phyloP scores from a whole-genome alignment of 148 eudicot species.

The Suaeda aralocaspica region DNA sequence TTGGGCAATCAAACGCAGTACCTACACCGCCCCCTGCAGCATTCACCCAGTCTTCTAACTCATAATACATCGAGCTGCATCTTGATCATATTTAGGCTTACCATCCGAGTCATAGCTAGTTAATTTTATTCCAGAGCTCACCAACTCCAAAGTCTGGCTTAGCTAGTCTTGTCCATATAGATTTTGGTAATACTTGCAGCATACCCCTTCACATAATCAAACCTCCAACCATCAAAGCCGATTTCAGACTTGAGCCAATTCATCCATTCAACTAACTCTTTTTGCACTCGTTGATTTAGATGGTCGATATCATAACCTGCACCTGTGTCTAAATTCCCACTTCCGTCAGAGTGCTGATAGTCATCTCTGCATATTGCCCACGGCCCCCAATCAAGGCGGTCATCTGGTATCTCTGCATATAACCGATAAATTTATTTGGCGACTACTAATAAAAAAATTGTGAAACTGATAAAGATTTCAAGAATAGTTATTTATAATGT shows the following conservation, averaged over 20 bases:
- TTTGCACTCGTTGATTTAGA: slow-evolving; percentile 54
- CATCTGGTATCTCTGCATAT: slow-evolving; percentile 63
- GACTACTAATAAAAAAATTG: too few relatives aligned
- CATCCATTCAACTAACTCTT: slow-evolving; percentile 67
- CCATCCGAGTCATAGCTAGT: slow-evolving; percentile 33
- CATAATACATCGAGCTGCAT: slow-evolving; percentile 35
- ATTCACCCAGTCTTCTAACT: slow-evolving; percentile 38
- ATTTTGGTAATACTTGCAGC: slow-evolving; percentile 36
- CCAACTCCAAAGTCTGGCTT: slow-evolving; percentile 37
- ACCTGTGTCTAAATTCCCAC: slow-evolving; percentile 60
- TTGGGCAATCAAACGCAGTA: slow-evolving; percentile 55
- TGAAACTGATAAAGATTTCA: too few relatives aligned
- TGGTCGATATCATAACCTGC: slow-evolving; percentile 50
- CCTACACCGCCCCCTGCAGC: slow-evolving; percentile 41
- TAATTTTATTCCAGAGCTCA: slow-evolving; percentile 44
- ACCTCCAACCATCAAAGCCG: slow-evolving; percentile 49
- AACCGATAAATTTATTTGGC: too few relatives aligned
- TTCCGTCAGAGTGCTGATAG: slow-evolving; percentile 46
- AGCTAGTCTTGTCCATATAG: slow-evolving; percentile 28
- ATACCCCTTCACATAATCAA: slow-evolving; percentile 68
- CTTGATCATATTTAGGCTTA: slow-evolving; percentile 42
- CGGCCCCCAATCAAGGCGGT: slow-evolving; percentile 74
- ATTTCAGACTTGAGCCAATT: slow-evolving; percentile 57
- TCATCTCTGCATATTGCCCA: slow-evolving; percentile 58
- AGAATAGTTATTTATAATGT: too few relatives aligned